Base-by-base conservation (phyloP, 495 filamentous ascomycete species). In the Penicillium pancosmium region DNA sequence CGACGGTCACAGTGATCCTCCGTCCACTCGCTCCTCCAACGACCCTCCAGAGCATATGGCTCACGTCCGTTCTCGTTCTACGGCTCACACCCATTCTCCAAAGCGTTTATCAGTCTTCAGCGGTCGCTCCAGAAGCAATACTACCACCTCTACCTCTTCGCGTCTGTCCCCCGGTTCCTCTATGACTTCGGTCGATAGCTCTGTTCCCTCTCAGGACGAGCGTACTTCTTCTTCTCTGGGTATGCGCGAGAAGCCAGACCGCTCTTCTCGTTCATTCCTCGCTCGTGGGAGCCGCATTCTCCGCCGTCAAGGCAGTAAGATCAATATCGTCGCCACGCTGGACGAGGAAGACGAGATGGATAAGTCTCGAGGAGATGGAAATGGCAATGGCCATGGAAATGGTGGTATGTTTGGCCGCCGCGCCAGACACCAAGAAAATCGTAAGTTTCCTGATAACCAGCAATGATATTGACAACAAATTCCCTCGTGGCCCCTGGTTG, bases 221-320 rank as follows among this genome's bases (percentile, higher is more conserved):
- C 71, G 73, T 1, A 60, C 71, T n/a, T 33, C 53, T 4, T 73
- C 71, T 19, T 67, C 65, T 23, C 21, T 71, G 58, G 68, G 71
- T 5, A 43, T 65, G 52, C 71, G 72, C 7, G 77, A 78, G 23
- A 71, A 69, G 27, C 67, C 67, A 10, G 80, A 78, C 4, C 75
- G 73, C 54, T 66, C 75, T 36, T 71, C 76, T 10, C 75, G 76
- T 44, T 77, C 76, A 9, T 67, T 82, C 44, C 63, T 82, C 35
- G 66, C 73, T 43, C 78, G 80, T 21, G 79, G 79, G 3, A 81
- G 80, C 40, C 79, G 78, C n/a, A 78, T 84, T 35, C 68, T 84
- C 21, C 78, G 75, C 21, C 76, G 80, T 35, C 77, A 81, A 56
- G 80, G 80, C 1, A 84, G 80, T 63, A 81, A 80, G 52, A 73